Conservation (phyloP, 306 rosid species). For the Styphnolobium japonicum region DNA sequence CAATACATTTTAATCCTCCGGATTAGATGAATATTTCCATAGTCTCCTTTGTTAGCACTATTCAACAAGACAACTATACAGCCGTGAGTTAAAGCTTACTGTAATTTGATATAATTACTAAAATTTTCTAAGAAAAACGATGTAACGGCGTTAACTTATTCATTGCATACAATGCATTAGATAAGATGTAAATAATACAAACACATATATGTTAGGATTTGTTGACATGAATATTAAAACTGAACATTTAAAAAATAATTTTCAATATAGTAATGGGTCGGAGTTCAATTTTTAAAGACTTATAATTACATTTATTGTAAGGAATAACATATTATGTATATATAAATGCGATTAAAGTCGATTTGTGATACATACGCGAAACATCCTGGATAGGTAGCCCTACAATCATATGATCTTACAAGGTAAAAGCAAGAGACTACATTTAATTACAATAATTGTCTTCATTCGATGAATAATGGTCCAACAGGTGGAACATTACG, state of each 20-base stretch:
- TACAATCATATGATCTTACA: not conserved
- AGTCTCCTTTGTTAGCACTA: no score
- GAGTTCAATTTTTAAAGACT: not conserved
- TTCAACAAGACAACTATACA: no score
- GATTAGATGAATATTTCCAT: no score
- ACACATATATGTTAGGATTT: no score
- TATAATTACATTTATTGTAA: not conserved
- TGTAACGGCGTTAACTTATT: no score
- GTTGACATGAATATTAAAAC: no score
- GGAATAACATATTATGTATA: not conserved
- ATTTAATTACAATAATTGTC: constrained; percentile 13
- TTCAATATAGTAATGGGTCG: not conserved
- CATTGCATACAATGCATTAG: no score
- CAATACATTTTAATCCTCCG: no score
- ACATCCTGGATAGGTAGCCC: not conserved
- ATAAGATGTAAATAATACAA: no score
- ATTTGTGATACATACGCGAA: not conserved
- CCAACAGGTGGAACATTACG: constrained; percentile 12
- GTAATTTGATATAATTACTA: no score
- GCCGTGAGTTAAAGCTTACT: no score
- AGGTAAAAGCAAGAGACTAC: constrained; percentile 21
- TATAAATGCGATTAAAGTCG: not conserved
- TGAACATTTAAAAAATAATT: not conserved
- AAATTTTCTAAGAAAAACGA: no score
- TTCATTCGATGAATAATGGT: constrained; percentile 12